Evolutionary conservation across 2,329 filamentous ascomycete genomes (phyloP), one percentile per base, ranked within the genome.

Genomic region (Blastomyces parvus): DNA sequence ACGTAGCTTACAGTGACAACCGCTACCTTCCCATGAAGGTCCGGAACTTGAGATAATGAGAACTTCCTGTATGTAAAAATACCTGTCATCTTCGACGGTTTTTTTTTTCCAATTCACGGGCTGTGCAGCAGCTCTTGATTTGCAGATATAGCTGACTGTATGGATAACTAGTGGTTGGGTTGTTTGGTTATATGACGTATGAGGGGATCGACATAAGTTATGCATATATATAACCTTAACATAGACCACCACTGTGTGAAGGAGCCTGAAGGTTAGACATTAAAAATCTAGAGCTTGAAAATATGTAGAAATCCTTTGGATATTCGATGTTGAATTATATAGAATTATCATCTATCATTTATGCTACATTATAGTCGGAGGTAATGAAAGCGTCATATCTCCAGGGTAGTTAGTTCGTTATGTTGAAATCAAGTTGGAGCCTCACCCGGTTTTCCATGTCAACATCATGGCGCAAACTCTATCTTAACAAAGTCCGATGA

Each of bases 1-100:
- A 7, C n/a, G 33, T 6, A 38, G 64, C 67, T 60, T 62, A 71
- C 69, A 9, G 72, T 75, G 17, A 75, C 65, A 25, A 74, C 67
- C 13, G 71, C 71, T 17, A 73, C 66, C 62, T 71, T 70, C 8
- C 67, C 70, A 42, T 69, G 60, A 38, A 74, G 60, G 14, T 65
- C 59, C 13, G 72, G 71, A 9, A 66, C 68, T 14, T 74, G 68
- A 11, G 66, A 42, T 36, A 74, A 65, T 8, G 66, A 68, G 61
- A 74, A 74, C 36, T 68, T 65, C n/a, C 62, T 65, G 61, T 69
- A 69, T 2, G 69, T 73, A 46, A 74, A 66, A 25, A 71, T 25
- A 8, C 69, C 70, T 6, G 68, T 64, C 69, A 74, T 74, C 14
- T 56, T 61, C 63, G 48, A 11, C 8, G 59, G n/a, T 17, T 36